These are phyloP conservation scores for Asterochloris erici DNA, from an alignment of 139 green algal species.

Conservation along the genomic window DNA sequence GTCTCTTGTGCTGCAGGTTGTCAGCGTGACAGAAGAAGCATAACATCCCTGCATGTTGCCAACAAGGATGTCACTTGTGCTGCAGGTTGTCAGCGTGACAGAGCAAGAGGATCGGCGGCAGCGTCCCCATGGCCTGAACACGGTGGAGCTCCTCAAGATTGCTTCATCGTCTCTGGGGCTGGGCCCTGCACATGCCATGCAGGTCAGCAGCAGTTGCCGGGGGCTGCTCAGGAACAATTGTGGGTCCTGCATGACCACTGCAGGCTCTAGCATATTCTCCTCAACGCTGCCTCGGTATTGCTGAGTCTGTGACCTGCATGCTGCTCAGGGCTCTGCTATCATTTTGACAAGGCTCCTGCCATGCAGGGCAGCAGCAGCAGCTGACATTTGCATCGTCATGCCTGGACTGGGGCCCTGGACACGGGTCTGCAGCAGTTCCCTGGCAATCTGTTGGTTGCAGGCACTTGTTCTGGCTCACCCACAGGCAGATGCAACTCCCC, in stretches of 20 bases:
- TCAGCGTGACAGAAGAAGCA: conserved; percentile 51
- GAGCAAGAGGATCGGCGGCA: conserved; percentile 56
- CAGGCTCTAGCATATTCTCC: conserved; percentile 26
- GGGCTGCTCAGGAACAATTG: conserved; percentile 57
- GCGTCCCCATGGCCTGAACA: conserved; percentile 77
- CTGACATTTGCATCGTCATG: too few relatives aligned
- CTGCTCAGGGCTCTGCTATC: background rate
- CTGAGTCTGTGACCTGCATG: background rate
- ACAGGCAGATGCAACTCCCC: too few relatives aligned
- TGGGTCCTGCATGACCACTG: conserved; percentile 84
- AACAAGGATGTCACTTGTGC: background rate
- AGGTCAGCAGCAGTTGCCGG: conserved; percentile 59
- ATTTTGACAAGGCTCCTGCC: background rate
- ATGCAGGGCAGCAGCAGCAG: background rate
- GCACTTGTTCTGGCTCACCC: too few relatives aligned
- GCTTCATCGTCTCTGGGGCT: conserved; percentile 67
- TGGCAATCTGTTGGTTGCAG: too few relatives aligned
- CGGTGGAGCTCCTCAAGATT: conserved; percentile 85
- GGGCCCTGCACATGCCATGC: conserved; percentile 75
- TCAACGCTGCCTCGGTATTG: background rate
- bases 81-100: conserved; percentile 48
- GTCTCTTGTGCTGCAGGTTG: conserved; percentile 35
- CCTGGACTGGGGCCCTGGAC: too few relatives aligned
- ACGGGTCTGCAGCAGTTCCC: too few relatives aligned
- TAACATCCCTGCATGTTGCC: too few relatives aligned